phyloP scores from a whole-genome alignment of 306 rosid species.

The Cucumis melo region DNA sequence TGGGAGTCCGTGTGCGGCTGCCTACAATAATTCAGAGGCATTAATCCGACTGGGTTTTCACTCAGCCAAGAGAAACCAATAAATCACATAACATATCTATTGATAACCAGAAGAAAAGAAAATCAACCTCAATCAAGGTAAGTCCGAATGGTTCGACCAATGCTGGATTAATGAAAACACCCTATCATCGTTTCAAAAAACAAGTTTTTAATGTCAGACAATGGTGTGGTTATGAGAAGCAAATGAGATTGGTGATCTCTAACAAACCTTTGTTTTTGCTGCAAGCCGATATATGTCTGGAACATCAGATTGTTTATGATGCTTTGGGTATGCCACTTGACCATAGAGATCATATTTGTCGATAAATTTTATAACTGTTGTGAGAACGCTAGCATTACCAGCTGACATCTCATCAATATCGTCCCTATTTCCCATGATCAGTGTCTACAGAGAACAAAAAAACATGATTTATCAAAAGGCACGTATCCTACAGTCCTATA shows the following conservation, averaged over 20 bases:
- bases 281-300: conserved; percentile 87
- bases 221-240: background rate
- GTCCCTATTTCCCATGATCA: conserved; percentile 87
- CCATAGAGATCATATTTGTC: conserved; percentile 86
- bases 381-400: conserved; percentile 69
- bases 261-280: conserved; percentile 65
- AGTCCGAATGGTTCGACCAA: conserved; percentile 89
- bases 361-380: conserved; percentile 61
- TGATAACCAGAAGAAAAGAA: background rate
- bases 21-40: conserved; percentile 32
- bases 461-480: conserved; percentile 5
- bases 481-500: background rate
- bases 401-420: conserved; percentile 70
- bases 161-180: conserved; percentile 92
- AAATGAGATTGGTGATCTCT: conserved; percentile 1
- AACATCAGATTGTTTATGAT: conserved; percentile 81
- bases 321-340: conserved; percentile 85
- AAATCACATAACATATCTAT: background rate
- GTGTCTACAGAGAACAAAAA: conserved; percentile 27
- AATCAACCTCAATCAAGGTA: conserved; percentile 77
- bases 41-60: background rate
- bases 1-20: conserved; percentile 92
- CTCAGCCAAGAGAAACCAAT: conserved; percentile 3
- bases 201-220: conserved; percentile 9
- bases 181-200: conserved; percentile 32